Percentiles rank a stretch among this genome's conserved stretches.
Conservation (phyloP, 2,329 filamentous ascomycete species). For the Colletotrichum sp. region DNA sequence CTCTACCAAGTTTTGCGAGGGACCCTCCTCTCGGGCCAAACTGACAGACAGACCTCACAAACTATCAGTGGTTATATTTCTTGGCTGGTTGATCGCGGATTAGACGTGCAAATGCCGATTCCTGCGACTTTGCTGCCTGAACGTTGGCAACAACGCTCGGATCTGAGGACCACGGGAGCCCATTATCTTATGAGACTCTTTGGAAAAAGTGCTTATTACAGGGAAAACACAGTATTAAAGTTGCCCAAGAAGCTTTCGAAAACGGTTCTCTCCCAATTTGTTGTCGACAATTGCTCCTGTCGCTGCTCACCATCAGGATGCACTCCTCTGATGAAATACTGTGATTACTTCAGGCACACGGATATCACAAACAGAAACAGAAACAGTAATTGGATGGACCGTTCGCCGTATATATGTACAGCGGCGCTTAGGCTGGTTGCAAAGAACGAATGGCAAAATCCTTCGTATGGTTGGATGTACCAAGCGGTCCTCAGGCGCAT, state of each 20-base stretch:
- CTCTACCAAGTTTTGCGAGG: background rate
- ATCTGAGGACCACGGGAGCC: background rate
- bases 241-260: background rate
- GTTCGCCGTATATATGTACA: too few relatives aligned
- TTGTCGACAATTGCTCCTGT: background rate
- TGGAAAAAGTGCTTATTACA: too few relatives aligned
- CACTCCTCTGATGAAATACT: background rate
- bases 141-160: rapidly evolving
- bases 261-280: background rate
- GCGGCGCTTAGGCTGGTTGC: background rate
- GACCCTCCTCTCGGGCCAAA: too few relatives aligned
- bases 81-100: background rate
- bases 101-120: background rate
- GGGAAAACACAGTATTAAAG: too few relatives aligned
- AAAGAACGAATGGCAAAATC: rapidly evolving
- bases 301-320: background rate
- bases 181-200: background rate
- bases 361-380: too few relatives aligned
- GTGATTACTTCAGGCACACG: too few relatives aligned
- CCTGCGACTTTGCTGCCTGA: background rate
- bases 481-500: background rate
- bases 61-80: background rate
- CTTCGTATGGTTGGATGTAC: background rate
- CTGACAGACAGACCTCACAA: too few relatives aligned
- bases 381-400: too few relatives aligned